These are phyloP conservation scores for Penicillium nucicola DNA, from an alignment of 495 filamentous ascomycete species.

Conservation along the genomic window DNA sequence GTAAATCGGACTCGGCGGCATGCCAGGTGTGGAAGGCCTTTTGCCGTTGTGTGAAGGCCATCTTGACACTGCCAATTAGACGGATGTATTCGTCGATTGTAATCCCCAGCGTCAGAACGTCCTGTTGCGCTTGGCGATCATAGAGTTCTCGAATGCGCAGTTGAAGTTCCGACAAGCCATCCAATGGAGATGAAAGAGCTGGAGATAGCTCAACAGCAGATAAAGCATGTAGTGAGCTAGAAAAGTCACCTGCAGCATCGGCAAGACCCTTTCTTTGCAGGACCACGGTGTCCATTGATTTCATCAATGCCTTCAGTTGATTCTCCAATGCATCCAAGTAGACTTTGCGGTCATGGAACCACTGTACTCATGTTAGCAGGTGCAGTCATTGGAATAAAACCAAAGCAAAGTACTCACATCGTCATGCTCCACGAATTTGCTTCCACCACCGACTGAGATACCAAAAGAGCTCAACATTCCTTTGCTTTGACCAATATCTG, in stretches of 20 bases:
- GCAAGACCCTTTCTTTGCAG: constrained; percentile 86
- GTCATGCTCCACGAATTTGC: constrained; percentile 96
- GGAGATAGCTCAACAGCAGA: constrained; percentile 85
- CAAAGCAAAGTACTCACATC: constrained; percentile 60
- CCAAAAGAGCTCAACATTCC: constrained; percentile 85
- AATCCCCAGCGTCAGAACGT: constrained; percentile 92
- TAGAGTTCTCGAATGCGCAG: constrained; percentile 92
- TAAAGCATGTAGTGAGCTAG: constrained; percentile 82
- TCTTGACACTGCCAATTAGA: constrained; percentile 88
- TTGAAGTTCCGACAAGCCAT: constrained; percentile 88
- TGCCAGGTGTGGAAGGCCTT: constrained; percentile 95
- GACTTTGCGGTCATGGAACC: constrained; percentile 94
- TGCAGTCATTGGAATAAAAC: background rate
- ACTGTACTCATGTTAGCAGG: constrained; percentile 47
- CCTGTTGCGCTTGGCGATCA: constrained; percentile 94
- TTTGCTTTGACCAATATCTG: constrained; percentile 82
- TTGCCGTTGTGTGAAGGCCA: constrained; percentile 85
- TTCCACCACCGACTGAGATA: constrained; percentile 66
- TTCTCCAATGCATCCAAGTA: constrained; percentile 94
- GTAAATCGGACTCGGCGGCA: constrained; percentile 78
- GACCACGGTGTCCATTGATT: constrained; percentile 89
- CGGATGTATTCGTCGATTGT: constrained; percentile 98
- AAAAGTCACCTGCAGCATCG: constrained; percentile 91
- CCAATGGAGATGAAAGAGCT: constrained; percentile 82
- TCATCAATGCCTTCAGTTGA: constrained; percentile 89